Evolutionary conservation across 371 early-diverging fungal genomes (phyloP).

Genomic region (Haplosporangium sp.): DNA sequence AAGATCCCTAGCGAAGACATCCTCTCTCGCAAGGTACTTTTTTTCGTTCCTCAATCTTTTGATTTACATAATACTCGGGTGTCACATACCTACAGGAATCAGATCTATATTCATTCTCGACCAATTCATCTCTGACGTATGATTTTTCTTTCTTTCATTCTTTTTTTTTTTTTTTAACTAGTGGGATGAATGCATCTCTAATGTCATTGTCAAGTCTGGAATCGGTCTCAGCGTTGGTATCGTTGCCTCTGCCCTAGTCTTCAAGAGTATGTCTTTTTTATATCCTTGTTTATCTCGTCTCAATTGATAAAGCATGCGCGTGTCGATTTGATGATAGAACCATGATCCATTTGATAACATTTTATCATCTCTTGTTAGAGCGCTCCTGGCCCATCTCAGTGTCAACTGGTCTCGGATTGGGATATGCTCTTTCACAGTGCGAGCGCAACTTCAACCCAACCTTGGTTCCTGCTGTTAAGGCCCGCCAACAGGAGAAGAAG

Average conservation of each 20-base stretch:
- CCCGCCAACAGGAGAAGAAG: slow-evolving; percentile 37
- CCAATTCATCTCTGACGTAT: too few species aligned
- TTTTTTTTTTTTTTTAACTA: slow-evolving; percentile 32
- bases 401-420: slow-evolving; percentile 88
- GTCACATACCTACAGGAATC: not conserved
- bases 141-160: not conserved
- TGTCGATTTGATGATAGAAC: too few species aligned
- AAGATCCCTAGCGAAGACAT: slow-evolving; percentile 53
- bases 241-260: slow-evolving; percentile 88
- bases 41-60: not conserved
- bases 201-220: slow-evolving; percentile 88
- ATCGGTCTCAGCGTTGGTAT: slow-evolving; percentile 91
- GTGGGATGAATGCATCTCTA: slow-evolving; percentile 92
- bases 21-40: slow-evolving; percentile 48
- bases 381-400: slow-evolving; percentile 92
- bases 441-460: slow-evolving; percentile 65
- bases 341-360: not conserved
- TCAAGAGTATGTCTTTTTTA: slow-evolving; percentile 79
- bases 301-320: not conserved
- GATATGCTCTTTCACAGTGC: slow-evolving; percentile 90
- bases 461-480: slow-evolving; percentile 40
- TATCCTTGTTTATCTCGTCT: not conserved
- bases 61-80: not conserved
- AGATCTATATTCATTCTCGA: not conserved
- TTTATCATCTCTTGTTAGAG: slow-evolving; percentile 60